These are phyloP conservation scores for Candida corydali DNA, from an alignment of 805 yeast genomes.

Conservation along the genomic window DNA sequence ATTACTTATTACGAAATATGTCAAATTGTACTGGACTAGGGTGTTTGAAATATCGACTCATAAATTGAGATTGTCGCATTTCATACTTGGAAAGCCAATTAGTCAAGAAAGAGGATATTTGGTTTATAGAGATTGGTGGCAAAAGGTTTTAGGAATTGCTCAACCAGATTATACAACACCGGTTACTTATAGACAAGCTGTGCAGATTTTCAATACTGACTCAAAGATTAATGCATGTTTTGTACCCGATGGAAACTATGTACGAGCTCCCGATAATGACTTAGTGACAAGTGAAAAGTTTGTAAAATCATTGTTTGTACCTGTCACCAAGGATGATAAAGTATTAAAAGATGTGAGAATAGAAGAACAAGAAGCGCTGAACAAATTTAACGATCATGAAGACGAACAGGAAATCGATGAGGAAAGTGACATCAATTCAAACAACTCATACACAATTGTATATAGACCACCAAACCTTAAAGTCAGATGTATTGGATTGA, in stretches of 20 bases:
- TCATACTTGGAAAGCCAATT: conserved; percentile 59
- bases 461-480: conserved; percentile 83
- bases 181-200: conserved; percentile 44
- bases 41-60: conserved; percentile 55
- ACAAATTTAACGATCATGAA: background rate
- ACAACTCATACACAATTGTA: conserved; percentile 61
- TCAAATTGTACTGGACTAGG: conserved; percentile 55
- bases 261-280: conserved; percentile 86
- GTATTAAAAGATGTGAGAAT: conserved; percentile 30
- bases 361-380: conserved; percentile 1
- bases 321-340: conserved; percentile 77
- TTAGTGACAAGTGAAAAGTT: conserved; percentile 57
- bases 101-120: conserved; percentile 70
- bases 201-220: conserved; percentile 38
- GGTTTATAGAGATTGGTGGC: conserved; percentile 47
- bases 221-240: conserved; percentile 49
- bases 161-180: conserved; percentile 59
- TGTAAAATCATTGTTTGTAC: conserved; percentile 65
- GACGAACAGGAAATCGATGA: conserved; percentile 11
- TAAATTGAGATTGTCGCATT: conserved; percentile 72
- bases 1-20: conserved; percentile 20
- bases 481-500: conserved; percentile 48
- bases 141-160: conserved; percentile 37
- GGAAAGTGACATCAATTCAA: conserved; percentile 36
- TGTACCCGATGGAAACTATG: conserved; percentile 75